Evolutionary conservation across 75 land plant species (phyloP).

Genomic region (Pinus albicaulis): DNA sequence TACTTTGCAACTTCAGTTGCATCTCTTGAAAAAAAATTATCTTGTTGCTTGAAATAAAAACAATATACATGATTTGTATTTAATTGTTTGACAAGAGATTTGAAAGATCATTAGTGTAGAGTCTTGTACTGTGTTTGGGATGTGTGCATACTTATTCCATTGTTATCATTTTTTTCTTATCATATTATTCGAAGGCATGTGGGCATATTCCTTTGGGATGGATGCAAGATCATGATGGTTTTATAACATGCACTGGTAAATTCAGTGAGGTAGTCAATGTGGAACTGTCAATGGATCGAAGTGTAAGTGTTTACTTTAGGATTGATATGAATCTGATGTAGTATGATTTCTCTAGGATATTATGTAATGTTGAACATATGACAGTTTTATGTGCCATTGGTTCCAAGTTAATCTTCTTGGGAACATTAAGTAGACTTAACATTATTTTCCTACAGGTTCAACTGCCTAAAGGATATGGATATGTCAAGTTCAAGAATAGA

Average conservation of each 20-base stretch:
- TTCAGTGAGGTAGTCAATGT: conserved; percentile 90
- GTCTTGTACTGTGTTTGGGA: too few species aligned
- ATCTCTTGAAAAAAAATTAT: too few species aligned
- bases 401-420: not conserved
- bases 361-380: not conserved
- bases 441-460: conserved; percentile 51
- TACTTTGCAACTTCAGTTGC: too few species aligned
- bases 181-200: not conserved
- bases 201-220: not conserved
- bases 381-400: not conserved
- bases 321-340: not conserved
- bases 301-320: conserved; percentile 34
- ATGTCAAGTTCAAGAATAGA: conserved; percentile 84
- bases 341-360: not conserved
- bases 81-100: too few species aligned
- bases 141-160: too few species aligned
- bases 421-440: not conserved
- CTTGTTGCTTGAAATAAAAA: too few species aligned
- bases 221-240: not conserved
- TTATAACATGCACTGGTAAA: conserved; percentile 48
- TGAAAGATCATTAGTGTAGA: too few species aligned
- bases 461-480: conserved; percentile 80
- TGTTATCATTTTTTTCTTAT: not conserved
- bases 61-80: too few species aligned
- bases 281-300: conserved; percentile 84